Evolutionary conservation across 176 grass and related monocot species (phyloP).

Genomic region (Rhynchospora tenuis): DNA sequence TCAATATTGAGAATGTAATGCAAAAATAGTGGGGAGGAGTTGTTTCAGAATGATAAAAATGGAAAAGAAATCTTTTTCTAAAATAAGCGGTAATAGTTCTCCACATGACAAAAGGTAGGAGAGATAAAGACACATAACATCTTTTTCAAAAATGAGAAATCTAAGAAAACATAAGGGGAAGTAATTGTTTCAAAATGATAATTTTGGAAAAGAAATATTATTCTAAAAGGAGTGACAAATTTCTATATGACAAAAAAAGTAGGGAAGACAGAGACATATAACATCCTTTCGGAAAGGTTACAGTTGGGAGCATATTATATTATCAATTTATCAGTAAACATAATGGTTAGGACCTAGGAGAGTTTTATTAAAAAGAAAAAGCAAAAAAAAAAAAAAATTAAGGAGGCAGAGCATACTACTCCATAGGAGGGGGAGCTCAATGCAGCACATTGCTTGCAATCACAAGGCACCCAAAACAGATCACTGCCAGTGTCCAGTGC

Average conservation of each 20-base stretch:
- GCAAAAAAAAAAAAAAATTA: not conserved
- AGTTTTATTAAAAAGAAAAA: not conserved
- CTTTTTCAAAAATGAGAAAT: not conserved
- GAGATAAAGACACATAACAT: no score
- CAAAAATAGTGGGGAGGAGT: no score
- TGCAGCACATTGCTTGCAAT: constrained; percentile 58
- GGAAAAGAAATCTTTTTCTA: not conserved
- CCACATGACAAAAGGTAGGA: no score
- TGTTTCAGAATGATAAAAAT: not conserved
- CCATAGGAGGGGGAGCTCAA: constrained; percentile 33
- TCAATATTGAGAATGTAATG: not conserved
- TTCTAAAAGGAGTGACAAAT: not conserved
- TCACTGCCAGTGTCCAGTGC: constrained; percentile 92
- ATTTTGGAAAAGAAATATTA: not conserved
- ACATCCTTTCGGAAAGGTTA: not conserved
- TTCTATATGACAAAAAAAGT: not conserved
- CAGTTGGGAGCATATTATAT: not conserved
- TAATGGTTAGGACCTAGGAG: not conserved
- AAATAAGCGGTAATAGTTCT: no score
- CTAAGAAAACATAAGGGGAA: no score
- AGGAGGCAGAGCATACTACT: constrained; percentile 21
- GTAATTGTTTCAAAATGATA: not conserved
- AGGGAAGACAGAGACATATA: not conserved
- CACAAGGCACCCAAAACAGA: constrained; percentile 91
- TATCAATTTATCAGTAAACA: not conserved